These are phyloP conservation scores for Thalassiosira exigua DNA, from an alignment of 352 stramenopile genomes.

Conservation along the genomic window DNA sequence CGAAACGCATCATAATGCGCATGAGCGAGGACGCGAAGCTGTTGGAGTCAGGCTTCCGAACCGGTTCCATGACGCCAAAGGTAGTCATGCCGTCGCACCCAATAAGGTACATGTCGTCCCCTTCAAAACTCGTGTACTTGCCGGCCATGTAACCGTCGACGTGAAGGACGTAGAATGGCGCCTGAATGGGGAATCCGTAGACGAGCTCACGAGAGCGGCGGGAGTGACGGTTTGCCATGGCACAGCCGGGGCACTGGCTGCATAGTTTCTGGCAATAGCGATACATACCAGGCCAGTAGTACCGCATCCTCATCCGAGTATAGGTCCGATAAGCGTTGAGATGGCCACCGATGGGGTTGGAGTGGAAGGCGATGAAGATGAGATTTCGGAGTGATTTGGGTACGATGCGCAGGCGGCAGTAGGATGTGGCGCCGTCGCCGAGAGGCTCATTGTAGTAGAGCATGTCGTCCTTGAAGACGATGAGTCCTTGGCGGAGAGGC, in stretches of 20 bases:
- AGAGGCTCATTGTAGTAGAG: neutral
- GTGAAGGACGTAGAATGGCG: slow-evolving; percentile 24
- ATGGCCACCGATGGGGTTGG: slow-evolving; percentile 47
- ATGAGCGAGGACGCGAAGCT: slow-evolving; percentile 27
- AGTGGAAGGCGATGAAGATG: slow-evolving; percentile 47
- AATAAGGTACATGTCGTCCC: slow-evolving; percentile 12
- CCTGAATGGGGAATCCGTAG: slow-evolving; percentile 23
- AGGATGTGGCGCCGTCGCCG: neutral
- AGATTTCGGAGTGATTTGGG: slow-evolving; percentile 6
- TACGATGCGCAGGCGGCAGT: slow-evolving; percentile 2
- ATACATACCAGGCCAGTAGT: slow-evolving; percentile 35
- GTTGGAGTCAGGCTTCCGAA: slow-evolving; percentile 1
- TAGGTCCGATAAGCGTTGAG: slow-evolving; percentile 25
- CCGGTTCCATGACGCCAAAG: slow-evolving; percentile 22
- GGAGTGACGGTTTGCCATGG: slow-evolving; percentile 17
- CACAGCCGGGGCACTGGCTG: slow-evolving; percentile 26
- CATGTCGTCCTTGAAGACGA: slow-evolving; percentile 9
- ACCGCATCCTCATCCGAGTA: slow-evolving; percentile 27
- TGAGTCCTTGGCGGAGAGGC: neutral
- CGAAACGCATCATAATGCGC: slow-evolving; percentile 29
- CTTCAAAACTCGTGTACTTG: slow-evolving; percentile 11
- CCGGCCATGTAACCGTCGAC: slow-evolving; percentile 31
- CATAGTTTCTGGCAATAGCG: slow-evolving; percentile 11
- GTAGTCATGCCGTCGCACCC: slow-evolving; percentile 28
- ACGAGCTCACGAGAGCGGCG: slow-evolving; percentile 9